phyloP scores from a whole-genome alignment of 176 grass and related monocot genomes.

The Zizania latifolia region DNA sequence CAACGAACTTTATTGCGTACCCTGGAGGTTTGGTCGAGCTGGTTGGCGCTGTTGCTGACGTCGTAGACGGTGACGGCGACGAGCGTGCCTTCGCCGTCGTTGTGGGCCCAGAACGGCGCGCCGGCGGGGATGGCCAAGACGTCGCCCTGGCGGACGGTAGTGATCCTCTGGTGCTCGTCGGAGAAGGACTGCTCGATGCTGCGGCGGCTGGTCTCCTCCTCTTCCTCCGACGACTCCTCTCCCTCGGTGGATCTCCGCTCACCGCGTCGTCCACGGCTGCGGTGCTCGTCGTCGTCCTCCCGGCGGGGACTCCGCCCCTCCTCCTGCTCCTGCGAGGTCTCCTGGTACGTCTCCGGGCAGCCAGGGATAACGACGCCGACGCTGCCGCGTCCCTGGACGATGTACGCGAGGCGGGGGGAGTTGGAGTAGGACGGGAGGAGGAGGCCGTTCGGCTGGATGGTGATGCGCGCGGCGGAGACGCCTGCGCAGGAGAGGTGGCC shows the following conservation, averaged over 20 bases:
- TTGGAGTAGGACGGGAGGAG: slow-evolving; percentile 37
- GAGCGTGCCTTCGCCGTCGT: slow-evolving; percentile 30
- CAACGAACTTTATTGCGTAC: not conserved
- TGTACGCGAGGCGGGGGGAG: slow-evolving; percentile 38
- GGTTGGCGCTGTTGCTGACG: slow-evolving; percentile 32
- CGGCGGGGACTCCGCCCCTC: too few species aligned
- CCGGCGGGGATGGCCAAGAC: slow-evolving; percentile 37
- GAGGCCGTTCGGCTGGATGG: slow-evolving; percentile 36
- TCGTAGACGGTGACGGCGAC: slow-evolving; percentile 32
- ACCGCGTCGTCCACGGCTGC: not conserved
- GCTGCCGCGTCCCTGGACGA: slow-evolving; percentile 26
- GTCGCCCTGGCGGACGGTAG: slow-evolving; percentile 26
- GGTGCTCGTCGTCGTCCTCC: not conserved
- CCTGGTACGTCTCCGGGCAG: slow-evolving; percentile 41
- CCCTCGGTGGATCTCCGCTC: not conserved
- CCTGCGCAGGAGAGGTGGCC: slow-evolving; percentile 40
- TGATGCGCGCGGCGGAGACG: slow-evolving; percentile 19
- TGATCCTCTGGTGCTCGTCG: slow-evolving; percentile 43
- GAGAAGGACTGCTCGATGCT: slow-evolving; percentile 5
- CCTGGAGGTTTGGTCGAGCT: slow-evolving; percentile 32
- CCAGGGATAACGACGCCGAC: slow-evolving; percentile 22
- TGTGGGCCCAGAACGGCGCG: slow-evolving; percentile 39
- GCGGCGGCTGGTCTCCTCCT: not conserved
- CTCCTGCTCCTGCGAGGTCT: not conserved
- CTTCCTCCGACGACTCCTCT: slow-evolving; percentile 9